Percentiles rank a stretch among this genome's conserved stretches.
Conservation (phyloP, 495 filamentous ascomycete species). For the Pyrenula massariospora region DNA sequence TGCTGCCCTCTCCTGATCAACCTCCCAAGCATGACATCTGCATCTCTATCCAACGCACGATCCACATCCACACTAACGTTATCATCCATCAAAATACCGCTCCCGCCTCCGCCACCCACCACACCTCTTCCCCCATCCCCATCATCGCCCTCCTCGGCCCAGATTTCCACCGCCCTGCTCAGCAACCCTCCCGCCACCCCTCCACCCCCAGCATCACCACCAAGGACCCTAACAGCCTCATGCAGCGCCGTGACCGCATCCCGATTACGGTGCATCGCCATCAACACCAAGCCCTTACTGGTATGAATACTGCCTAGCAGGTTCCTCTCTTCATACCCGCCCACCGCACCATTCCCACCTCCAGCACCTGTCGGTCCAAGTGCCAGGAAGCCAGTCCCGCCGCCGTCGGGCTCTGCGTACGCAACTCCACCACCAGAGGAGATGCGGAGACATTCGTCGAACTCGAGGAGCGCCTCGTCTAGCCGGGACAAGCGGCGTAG, state of each 20-base stretch:
- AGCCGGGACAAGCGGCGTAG: conserved; percentile 60
- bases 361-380: conserved; percentile 29
- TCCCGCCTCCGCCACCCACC: conserved; percentile 10
- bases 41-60: not conserved
- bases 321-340: conserved; percentile 34
- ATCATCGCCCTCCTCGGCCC: conserved; percentile 27
- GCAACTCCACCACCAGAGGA: conserved; percentile 62
- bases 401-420: conserved; percentile 37
- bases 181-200: conserved; percentile 65
- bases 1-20: conserved; percentile 1
- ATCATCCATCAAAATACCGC: conserved; percentile 1
- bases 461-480: conserved; percentile 62
- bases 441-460: conserved; percentile 68
- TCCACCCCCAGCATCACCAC: conserved; percentile 51
- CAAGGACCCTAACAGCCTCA: conserved; percentile 50
- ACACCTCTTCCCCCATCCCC: conserved; percentile 5
- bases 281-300: conserved; percentile 50
- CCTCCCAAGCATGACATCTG: conserved; percentile 1
- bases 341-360: conserved; percentile 24
- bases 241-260: conserved; percentile 58
- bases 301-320: conserved; percentile 33
- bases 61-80: not conserved
- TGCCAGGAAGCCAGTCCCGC: conserved; percentile 10
- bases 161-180: conserved; percentile 62
- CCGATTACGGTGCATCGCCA: conserved; percentile 53